Conservation (phyloP, 306 rosid genomes). For the Pueraria montana region DNA sequence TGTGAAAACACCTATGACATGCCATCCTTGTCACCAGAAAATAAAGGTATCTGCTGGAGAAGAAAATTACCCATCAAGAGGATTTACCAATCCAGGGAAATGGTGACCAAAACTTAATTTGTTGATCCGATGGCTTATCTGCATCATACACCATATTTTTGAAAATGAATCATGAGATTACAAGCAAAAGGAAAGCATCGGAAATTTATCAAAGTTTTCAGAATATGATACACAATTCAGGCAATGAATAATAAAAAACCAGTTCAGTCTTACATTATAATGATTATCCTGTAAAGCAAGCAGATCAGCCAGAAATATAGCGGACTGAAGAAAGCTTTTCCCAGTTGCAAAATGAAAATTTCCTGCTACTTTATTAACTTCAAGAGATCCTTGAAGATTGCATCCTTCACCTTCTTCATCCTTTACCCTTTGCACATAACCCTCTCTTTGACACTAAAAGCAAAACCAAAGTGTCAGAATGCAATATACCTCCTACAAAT, state of each 20-base stretch:
- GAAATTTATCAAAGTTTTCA: conserved; percentile 11
- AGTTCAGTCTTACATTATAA: conserved; percentile 71
- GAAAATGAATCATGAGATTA: conserved; percentile 35
- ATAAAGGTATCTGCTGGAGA: conserved; percentile 34
- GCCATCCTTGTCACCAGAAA: conserved; percentile 38
- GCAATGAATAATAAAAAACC: conserved; percentile 24
- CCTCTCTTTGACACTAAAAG: conserved; percentile 93
- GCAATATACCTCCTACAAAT: background rate
- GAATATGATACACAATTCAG: background rate
- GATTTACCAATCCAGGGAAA: conserved; percentile 87
- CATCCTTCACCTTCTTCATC: conserved; percentile 98
- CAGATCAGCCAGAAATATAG: conserved; percentile 62
- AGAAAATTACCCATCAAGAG: conserved; percentile 89
- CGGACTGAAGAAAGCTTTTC: conserved; percentile 85
- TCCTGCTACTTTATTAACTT: conserved; percentile 95
- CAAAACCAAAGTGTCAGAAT: conserved; percentile 41
- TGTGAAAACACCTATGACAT: background rate
- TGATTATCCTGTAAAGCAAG: conserved; percentile 67
- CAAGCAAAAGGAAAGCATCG: conserved; percentile 34
- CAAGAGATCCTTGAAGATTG: conserved; percentile 86
- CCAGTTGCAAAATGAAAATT: conserved; percentile 82
- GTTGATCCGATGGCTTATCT: conserved; percentile 90
- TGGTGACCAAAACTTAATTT: conserved; percentile 80
- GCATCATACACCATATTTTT: conserved; percentile 56
- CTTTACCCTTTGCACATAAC: conserved; percentile 77